Evolutionary conservation across 202 grass and related monocot genomes (phyloP), one percentile per base, ranked within the genome.

Genomic region (Schoenoplectus tabernaemontani): DNA sequence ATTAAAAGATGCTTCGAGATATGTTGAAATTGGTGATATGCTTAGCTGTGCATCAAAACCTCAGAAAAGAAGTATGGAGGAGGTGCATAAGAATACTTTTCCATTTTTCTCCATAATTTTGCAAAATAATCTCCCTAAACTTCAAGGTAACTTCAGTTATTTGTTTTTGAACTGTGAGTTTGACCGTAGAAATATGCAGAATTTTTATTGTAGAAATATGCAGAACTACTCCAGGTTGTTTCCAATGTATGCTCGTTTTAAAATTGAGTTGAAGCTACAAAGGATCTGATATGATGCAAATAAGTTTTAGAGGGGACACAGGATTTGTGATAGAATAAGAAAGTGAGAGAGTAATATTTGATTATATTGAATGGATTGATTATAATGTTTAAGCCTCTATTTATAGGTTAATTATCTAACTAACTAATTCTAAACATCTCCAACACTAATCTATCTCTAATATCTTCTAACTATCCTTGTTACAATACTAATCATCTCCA

Each of bases 1-100:
- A 44, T 62, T 94, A 39, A 94, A 87, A 82, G 91, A 90, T 81
- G 95, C 78, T 23, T 32, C 77, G 77, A 85, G 87, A 38, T 90
- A 97, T 75, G 68, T 94, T 16, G 79, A 87, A 77, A 86, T 84
- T 83, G 89, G 81, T 74, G 82, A 97, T 57, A 46, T 88, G 63
- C 72, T 19, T 64, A 79, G 78, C 44, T 87, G 87, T 81, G 3
- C 46, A 77, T 46, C 4, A 33, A 79, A 66, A 50, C 84, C 89
- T 84, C 85, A 30, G 24, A 93, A 90, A 85, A 89, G 89, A 79
- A 88, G 85, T 79, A 62, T 34, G 24, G 64, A 79, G 63, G 85
- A 75, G 70, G 70, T 75, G 70, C 16, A 10, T 75, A 19, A 33
- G 47, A 56, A 75, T 54, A n/a, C n/a, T 44, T 69, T 44, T 19